Conservation (phyloP, 345 rosid genomes). For the Eucalyptus globulus region DNA sequence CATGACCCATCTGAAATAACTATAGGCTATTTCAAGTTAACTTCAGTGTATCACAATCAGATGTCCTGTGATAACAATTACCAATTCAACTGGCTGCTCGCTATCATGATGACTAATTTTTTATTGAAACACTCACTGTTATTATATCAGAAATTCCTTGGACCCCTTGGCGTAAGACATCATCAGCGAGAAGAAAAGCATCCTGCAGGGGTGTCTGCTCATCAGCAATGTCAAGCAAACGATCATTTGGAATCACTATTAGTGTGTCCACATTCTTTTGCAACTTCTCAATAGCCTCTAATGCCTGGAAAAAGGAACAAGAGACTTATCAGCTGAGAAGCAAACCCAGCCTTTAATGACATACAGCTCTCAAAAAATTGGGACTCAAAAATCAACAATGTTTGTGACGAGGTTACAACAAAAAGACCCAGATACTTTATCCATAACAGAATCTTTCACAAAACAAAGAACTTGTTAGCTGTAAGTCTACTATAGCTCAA, state of each 20-base stretch:
- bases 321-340: neutral
- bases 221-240: conserved; percentile 92
- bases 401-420: neutral
- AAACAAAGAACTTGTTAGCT: neutral
- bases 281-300: conserved; percentile 90
- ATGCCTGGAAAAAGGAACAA: conserved; percentile 43
- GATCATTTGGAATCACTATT: conserved; percentile 94
- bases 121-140: conserved; percentile 41
- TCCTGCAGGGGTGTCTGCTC: conserved; percentile 98
- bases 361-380: neutral
- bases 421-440: neutral
- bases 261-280: conserved; percentile 96
- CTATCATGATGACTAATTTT: neutral
- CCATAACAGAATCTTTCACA: neutral
- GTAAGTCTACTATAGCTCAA: neutral
- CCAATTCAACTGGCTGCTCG: neutral
- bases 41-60: neutral
- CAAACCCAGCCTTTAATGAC: neutral
- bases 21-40: neutral
- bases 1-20: neutral
- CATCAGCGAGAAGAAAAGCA: conserved; percentile 98
- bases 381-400: neutral
- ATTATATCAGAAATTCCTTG: conserved; percentile 98
- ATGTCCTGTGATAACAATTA: neutral
- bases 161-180: conserved; percentile 97